Conservation (phyloP, 306 rosid genomes). For the Pterocarpus santalinus region DNA sequence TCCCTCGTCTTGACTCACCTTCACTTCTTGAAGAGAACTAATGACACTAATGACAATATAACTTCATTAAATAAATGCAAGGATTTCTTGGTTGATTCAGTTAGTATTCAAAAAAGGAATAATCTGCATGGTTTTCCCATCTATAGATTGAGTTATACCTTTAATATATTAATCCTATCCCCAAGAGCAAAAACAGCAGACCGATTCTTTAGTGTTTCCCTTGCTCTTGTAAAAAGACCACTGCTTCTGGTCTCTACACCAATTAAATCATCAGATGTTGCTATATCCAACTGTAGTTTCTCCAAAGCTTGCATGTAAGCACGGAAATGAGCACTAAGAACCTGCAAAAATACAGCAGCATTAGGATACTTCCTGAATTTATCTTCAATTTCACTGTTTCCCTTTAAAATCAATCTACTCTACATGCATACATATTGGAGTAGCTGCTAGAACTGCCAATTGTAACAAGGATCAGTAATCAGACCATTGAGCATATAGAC, state of each 20-base stretch:
- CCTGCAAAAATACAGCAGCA: conserved; percentile 65
- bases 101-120: conserved; percentile 33
- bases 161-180: conserved; percentile 85
- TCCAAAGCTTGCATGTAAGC: conserved; percentile 95
- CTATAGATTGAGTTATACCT: conserved; percentile 58
- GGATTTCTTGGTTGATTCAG: conserved; percentile 25
- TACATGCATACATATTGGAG: conserved; percentile 10
- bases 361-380: conserved; percentile 41
- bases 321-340: conserved; percentile 96
- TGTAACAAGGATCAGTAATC: conserved; percentile 23
- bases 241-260: conserved; percentile 92
- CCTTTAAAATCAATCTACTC: neutral
- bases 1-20: conserved; percentile 30
- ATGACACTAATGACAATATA: too few species aligned
- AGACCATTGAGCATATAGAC: conserved; percentile 6
- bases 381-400: conserved; percentile 22
- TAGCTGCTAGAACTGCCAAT: conserved; percentile 15
- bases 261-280: conserved; percentile 92
- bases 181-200: conserved; percentile 96
- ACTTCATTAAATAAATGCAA: neutral
- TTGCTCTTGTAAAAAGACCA: conserved; percentile 79
- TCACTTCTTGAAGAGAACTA: conserved; percentile 16
- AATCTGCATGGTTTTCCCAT: conserved; percentile 16
- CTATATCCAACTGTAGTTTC: conserved; percentile 95
- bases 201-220: conserved; percentile 97